A percentile compares a stretch with the other conserved stretches of the same genome.
Conservation (phyloP, 345 rosid species). For the Moringa oleifera region DNA sequence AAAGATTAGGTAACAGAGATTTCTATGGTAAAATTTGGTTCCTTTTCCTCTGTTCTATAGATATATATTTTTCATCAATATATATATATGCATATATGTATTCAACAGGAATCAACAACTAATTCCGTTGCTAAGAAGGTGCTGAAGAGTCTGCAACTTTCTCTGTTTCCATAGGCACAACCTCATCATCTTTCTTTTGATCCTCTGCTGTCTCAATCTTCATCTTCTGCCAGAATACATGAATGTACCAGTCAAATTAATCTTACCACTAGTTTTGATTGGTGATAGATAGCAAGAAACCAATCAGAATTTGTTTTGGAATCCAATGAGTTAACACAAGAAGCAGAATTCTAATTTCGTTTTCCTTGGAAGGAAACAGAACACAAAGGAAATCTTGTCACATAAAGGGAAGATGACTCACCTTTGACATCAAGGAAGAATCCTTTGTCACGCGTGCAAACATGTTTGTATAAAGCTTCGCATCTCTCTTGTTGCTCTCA, state of each 20-base stretch:
- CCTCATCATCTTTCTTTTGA: slow-evolving; percentile 21
- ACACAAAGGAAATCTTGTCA: no score
- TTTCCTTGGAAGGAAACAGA: background rate
- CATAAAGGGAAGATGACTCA: slow-evolving; percentile 12
- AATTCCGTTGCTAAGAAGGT: slow-evolving; percentile 6
- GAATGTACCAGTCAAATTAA: no score
- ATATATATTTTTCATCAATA: background rate
- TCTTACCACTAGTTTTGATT: no score
- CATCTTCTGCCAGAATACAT: slow-evolving; percentile 30
- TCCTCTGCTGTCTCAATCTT: slow-evolving; percentile 30
- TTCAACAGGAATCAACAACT: slow-evolving; percentile 18
- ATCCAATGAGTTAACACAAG: background rate
- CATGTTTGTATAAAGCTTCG: slow-evolving; percentile 47
- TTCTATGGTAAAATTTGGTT: no score
- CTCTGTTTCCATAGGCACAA: slow-evolving; percentile 23
- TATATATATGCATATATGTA: no score
- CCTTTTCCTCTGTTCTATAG: no score
- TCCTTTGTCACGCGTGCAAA: slow-evolving; percentile 27
- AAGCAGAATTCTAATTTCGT: no score
- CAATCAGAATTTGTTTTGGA: no score
- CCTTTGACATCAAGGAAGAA: slow-evolving; percentile 28
- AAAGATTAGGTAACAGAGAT: no score
- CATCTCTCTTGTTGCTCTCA: slow-evolving; percentile 50
- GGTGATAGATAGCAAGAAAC: background rate
- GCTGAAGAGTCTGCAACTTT: slow-evolving; percentile 17